A percentile compares a stretch with the other conserved stretches of the same genome.
phyloP scores from a whole-genome alignment of 2,329 filamentous ascomycete species.

The Neonectria faginata region DNA sequence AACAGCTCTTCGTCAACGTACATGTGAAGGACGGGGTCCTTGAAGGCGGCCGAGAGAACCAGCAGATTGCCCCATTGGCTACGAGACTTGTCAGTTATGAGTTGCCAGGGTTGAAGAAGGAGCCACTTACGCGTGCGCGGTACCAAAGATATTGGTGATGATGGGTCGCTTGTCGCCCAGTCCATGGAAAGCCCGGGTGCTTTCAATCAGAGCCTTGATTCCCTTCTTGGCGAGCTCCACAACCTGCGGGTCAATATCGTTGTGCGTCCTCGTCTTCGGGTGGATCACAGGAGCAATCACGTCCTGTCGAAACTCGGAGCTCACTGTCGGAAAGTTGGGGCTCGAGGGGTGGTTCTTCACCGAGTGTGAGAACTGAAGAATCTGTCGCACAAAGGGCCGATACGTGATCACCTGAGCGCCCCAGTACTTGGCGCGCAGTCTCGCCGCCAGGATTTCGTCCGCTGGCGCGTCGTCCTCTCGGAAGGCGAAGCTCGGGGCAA shows the following conservation, averaged over 20 bases:
- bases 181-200: slow-evolving; percentile 83
- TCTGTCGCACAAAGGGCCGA: slow-evolving; percentile 75
- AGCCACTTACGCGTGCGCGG: slow-evolving; percentile 87
- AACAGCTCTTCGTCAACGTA: slow-evolving; percentile 70
- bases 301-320: slow-evolving; percentile 52
- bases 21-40: slow-evolving; percentile 69
- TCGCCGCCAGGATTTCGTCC: slow-evolving; percentile 80
- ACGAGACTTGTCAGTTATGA: slow-evolving; percentile 30
- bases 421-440: slow-evolving; percentile 93
- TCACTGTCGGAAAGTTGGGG: slow-evolving; percentile 48
- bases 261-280: slow-evolving; percentile 50
- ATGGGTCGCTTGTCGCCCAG: slow-evolving; percentile 76
- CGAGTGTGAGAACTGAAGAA: slow-evolving; percentile 62
- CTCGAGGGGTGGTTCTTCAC: slow-evolving; percentile 50
- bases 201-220: slow-evolving; percentile 81
- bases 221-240: slow-evolving; percentile 70
- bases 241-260: slow-evolving; percentile 59
- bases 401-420: slow-evolving; percentile 91
- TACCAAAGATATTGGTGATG: slow-evolving; percentile 96
- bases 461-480: slow-evolving; percentile 77
- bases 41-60: slow-evolving; percentile 85
- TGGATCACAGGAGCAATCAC: slow-evolving; percentile 54
- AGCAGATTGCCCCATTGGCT: slow-evolving; percentile 98
- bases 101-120: not conserved
- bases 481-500: slow-evolving; percentile 65